Conservation (phyloP, 345 rosid genomes). For the Brassica juncea region DNA sequence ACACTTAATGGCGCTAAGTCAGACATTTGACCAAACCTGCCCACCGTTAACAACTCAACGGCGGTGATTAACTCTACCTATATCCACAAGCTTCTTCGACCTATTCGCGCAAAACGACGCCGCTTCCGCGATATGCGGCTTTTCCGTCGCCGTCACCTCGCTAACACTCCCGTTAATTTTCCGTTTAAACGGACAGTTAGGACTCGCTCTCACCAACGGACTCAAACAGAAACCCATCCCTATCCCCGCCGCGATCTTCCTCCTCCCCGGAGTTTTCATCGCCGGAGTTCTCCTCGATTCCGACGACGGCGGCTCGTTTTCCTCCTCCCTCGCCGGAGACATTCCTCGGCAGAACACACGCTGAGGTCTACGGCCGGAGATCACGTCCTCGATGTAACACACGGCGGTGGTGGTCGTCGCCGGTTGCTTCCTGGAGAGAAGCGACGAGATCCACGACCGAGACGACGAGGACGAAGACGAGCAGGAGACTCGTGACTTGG, state of each 20-base stretch:
- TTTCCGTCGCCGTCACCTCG: slow-evolving; percentile 48
- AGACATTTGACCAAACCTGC: slow-evolving; percentile 38
- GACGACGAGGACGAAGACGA: slow-evolving; percentile 40
- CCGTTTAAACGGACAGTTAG: slow-evolving; percentile 65
- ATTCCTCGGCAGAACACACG: slow-evolving; percentile 59
- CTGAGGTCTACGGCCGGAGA: slow-evolving; percentile 38
- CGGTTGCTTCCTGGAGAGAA: slow-evolving; percentile 53
- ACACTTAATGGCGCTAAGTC: slow-evolving; percentile 12
- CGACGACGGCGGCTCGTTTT: slow-evolving; percentile 39
- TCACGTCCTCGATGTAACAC: slow-evolving; percentile 33
- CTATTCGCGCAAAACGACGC: slow-evolving; percentile 75
- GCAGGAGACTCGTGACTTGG: slow-evolving; percentile 37
- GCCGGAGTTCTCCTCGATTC: slow-evolving; percentile 40
- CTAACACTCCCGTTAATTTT: slow-evolving; percentile 45
- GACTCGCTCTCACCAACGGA: slow-evolving; percentile 89
- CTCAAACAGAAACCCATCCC: slow-evolving; percentile 71
- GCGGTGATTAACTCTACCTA: slow-evolving; percentile 69
- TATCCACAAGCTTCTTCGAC: slow-evolving; percentile 86
- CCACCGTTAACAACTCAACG: slow-evolving; percentile 45
- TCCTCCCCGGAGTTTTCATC: slow-evolving; percentile 35
- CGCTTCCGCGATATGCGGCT: slow-evolving; percentile 70
- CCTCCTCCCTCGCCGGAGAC: slow-evolving; percentile 70
- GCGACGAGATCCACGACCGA: slow-evolving; percentile 61
- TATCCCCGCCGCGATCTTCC: slow-evolving; percentile 40
- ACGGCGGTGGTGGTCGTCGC: slow-evolving; percentile 35